Base-by-base conservation (phyloP, 306 rosid species). In the Arachis hypogaea region DNA sequence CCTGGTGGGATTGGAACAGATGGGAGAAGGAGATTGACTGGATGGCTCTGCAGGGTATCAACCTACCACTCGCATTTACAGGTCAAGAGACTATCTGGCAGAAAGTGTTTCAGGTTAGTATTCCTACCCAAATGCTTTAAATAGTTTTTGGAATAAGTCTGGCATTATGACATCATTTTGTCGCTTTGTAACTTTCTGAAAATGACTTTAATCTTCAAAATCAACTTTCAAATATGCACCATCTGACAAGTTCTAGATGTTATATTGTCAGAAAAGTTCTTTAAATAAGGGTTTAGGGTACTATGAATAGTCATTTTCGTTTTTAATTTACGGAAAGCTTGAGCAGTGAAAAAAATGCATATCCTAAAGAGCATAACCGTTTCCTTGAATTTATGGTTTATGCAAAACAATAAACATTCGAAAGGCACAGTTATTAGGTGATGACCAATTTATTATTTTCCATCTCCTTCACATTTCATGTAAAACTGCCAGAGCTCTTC, bases 1-100 rank as follows among this genome's bases (percentile, higher is more conserved):
- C 96, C 71, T 93, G 96, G 95, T 93, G 96, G 96, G 96, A 87
- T 84, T 93, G 98, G 98, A 57, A 82, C 67, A 86, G 98, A 84
- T 90, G 98, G 98, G 95, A 90, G 67, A 88, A 82, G 82, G 98
- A 93, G 88, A 93, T 93, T 72, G 98, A 93, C 80, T 88, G 96
- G 98, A 93, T 93, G 98, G 98, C 96, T 49, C 83, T 90, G 77
- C 98, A 93, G 55, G 98, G 98, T 43, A 78, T 93, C 75, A 93
- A 93, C 75, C 77, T 93, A 78, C 98, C 96, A 3, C 85, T 90
- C 56, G 92, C 96, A 61, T 93, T 93, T 72, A 90, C 98, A 1
- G 98, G 98, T 64, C 98, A 93, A 78, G 98, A 93, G 85, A 86
- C 98, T 76, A 85, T 93, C 59, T 93, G 98, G 98, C 92, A 73